Conservation (phyloP, 495 filamentous ascomycete genomes). For the Penicillium odoratum region DNA sequence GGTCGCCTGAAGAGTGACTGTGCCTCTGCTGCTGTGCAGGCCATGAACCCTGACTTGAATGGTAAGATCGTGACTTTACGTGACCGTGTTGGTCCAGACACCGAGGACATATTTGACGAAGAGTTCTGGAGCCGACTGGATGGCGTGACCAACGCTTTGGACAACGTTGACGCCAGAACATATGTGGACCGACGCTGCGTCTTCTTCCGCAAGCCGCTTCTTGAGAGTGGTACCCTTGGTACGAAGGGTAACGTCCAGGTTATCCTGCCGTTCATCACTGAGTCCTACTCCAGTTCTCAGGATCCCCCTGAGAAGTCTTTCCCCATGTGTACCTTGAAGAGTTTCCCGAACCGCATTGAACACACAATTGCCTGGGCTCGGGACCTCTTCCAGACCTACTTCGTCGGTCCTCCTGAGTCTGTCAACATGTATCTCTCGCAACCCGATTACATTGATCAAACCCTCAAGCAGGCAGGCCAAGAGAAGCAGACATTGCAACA, state of each 20-base stretch:
- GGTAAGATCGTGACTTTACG: conserved; percentile 81
- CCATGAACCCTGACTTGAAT: conserved; percentile 91
- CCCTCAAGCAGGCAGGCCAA: conserved; percentile 91
- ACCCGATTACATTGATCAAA: conserved; percentile 85
- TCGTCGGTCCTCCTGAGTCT: conserved; percentile 89
- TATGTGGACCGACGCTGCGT: conserved; percentile 98
- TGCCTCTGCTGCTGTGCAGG: conserved; percentile 81
- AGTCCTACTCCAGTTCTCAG: conserved; percentile 98
- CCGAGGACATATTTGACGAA: conserved; percentile 93
- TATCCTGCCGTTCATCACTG: conserved; percentile 83
- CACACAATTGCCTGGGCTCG: conserved; percentile 99
- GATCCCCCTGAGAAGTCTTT: conserved; percentile 98
- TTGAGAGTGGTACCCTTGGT: conserved; percentile 95
- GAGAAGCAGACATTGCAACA: conserved; percentile 94
- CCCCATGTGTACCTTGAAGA: conserved; percentile 96
- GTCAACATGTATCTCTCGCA: conserved; percentile 94
- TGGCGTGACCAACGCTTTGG: conserved; percentile 93
- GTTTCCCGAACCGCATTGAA: conserved; percentile 98
- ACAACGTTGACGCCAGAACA: conserved; percentile 96
- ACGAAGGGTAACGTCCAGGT: conserved; percentile 99
- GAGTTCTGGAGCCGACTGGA: conserved; percentile 90
- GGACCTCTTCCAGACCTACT: conserved; percentile 90
- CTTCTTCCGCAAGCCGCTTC: conserved; percentile 95
- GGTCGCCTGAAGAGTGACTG: conserved; percentile 97
- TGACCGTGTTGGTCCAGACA: conserved; percentile 89